Conservation (phyloP, 2,329 filamentous ascomycete species). For the Microcera coccophila region DNA sequence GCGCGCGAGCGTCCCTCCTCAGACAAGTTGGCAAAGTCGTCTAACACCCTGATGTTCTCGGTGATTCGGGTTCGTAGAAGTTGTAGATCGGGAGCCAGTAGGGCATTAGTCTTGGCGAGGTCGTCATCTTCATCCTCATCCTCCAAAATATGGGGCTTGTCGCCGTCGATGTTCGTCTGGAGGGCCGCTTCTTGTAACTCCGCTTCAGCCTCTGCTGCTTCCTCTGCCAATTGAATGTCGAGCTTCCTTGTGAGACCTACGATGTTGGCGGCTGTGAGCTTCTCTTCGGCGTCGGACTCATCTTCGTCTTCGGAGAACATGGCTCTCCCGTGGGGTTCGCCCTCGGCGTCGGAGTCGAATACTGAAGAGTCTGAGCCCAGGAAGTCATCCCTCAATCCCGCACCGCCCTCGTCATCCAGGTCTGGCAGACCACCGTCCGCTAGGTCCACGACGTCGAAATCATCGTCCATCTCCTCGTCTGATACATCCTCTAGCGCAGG, state of each 20-base stretch:
- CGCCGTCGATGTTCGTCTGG: slow-evolving; percentile 88
- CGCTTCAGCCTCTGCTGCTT: slow-evolving; percentile 77
- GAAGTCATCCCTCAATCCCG: slow-evolving; percentile 55
- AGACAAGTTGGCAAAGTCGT: slow-evolving; percentile 78
- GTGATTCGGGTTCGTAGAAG: slow-evolving; percentile 84
- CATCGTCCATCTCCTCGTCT: slow-evolving; percentile 40
- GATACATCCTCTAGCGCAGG: slow-evolving; percentile 44
- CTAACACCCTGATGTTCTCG: slow-evolving; percentile 86
- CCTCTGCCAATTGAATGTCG: slow-evolving; percentile 70
- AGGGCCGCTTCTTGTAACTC: slow-evolving; percentile 82
- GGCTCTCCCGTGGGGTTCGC: slow-evolving; percentile 47
- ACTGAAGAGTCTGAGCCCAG: slow-evolving; percentile 56
- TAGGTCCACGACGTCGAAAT: slow-evolving; percentile 46
- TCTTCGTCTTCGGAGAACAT: slow-evolving; percentile 97
- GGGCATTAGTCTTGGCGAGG: slow-evolving; percentile 55
- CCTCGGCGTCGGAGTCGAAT: slow-evolving; percentile 68
- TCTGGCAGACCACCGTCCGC: slow-evolving; percentile 42
- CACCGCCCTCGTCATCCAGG: slow-evolving; percentile 34
- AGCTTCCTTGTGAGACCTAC: slow-evolving; percentile 83
- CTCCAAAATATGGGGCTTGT: slow-evolving; percentile 63
- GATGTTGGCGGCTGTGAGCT: slow-evolving; percentile 92
- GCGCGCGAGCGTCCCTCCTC: slow-evolving; percentile 77
- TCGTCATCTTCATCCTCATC: slow-evolving; percentile 58
- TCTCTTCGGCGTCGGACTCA: slow-evolving; percentile 82
- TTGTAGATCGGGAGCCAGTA: slow-evolving; percentile 84